These are phyloP conservation scores for Akanthomyces dipterigenus DNA, from an alignment of 2,329 filamentous ascomycete species.

Conservation along the genomic window DNA sequence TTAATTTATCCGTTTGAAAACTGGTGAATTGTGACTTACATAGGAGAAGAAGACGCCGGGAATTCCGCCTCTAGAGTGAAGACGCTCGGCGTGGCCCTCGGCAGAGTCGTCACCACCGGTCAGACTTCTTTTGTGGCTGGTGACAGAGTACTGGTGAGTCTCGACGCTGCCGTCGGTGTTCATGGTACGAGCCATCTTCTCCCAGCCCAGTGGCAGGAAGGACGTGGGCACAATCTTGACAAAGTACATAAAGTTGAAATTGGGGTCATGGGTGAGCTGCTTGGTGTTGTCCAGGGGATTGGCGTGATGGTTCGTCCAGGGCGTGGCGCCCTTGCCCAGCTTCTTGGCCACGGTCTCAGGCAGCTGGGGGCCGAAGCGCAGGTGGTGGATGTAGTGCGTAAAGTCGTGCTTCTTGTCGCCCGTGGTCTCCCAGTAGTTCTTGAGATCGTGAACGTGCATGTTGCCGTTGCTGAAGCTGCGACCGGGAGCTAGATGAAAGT, in stretches of 20 bases:
- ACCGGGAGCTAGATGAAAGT: constrained; percentile 96
- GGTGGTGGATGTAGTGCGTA: constrained; percentile 77
- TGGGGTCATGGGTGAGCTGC: constrained; percentile 72
- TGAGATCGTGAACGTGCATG: constrained; percentile 95
- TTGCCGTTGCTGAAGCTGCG: constrained; percentile 94
- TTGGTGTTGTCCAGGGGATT: constrained; percentile 81
- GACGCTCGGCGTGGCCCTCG: constrained; percentile 85
- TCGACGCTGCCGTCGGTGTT: constrained; percentile 75
- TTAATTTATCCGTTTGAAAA: neutral
- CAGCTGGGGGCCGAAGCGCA: constrained; percentile 89
- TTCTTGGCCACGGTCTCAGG: constrained; percentile 63
- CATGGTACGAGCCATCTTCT: constrained; percentile 50
- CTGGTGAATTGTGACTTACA: constrained; percentile 46
- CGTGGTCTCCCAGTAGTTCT: constrained; percentile 81
- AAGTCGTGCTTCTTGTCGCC: constrained; percentile 73
- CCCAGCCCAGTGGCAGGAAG: constrained; percentile 88
- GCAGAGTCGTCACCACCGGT: constrained; percentile 74
- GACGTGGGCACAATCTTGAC: constrained; percentile 96
- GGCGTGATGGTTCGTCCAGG: constrained; percentile 83
- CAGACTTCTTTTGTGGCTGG: constrained; percentile 87
- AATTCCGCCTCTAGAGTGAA: constrained; percentile 86
- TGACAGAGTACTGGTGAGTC: constrained; percentile 97
- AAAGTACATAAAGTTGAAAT: constrained; percentile 98
- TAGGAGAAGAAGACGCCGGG: constrained; percentile 99
- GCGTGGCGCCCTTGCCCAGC: constrained; percentile 42